phyloP scores from a whole-genome alignment of 2,329 filamentous ascomycete species.

The Colletotrichum acutatum region DNA sequence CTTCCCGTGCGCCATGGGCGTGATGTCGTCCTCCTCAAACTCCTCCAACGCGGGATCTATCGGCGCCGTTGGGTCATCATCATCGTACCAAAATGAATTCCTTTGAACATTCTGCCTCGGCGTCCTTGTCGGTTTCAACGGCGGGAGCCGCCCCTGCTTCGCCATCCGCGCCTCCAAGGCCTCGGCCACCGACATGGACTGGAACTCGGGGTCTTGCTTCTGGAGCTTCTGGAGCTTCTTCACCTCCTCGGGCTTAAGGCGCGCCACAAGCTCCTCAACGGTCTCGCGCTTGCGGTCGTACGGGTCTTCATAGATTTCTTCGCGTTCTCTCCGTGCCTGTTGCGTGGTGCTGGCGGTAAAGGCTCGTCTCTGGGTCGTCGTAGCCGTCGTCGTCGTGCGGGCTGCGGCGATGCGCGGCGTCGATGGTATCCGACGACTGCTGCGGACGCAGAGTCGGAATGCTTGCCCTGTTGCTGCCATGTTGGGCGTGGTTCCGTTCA shows the following conservation, averaged over 20 bases:
- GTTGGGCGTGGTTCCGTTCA: constrained; percentile 24
- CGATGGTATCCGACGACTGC: constrained; percentile 44
- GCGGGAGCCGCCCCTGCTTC: constrained; percentile 1
- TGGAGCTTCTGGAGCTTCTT: constrained; percentile 43
- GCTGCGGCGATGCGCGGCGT: constrained; percentile 25
- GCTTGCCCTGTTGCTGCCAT: constrained; percentile 54
- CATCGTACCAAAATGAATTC: constrained; percentile 59
- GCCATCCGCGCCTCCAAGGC: constrained; percentile 21
- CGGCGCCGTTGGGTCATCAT: constrained; percentile 59
- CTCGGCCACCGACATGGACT: constrained; percentile 27
- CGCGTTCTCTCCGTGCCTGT: constrained; percentile 34
- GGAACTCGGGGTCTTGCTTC: constrained; percentile 42
- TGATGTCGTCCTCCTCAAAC: constrained; percentile 86
- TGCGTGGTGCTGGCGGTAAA: constrained; percentile 44
- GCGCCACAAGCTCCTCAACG: constrained; percentile 29
- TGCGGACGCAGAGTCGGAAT: constrained; percentile 47
- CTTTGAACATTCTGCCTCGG: too few species aligned
- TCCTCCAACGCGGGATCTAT: constrained; percentile 65
- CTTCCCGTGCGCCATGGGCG: constrained; percentile 84
- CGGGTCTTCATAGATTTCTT: constrained; percentile 23
- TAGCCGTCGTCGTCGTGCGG: constrained; percentile 10
- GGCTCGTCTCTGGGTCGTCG: constrained; percentile 38
- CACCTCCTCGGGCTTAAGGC: constrained; percentile 33
- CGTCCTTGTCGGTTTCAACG: too few species aligned
- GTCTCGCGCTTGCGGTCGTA: constrained; percentile 7